Evolutionary conservation across 257 asterid genomes (phyloP), one percentile per base, ranked within the genome.

Genomic region (Fraxinus pennsylvanica): DNA sequence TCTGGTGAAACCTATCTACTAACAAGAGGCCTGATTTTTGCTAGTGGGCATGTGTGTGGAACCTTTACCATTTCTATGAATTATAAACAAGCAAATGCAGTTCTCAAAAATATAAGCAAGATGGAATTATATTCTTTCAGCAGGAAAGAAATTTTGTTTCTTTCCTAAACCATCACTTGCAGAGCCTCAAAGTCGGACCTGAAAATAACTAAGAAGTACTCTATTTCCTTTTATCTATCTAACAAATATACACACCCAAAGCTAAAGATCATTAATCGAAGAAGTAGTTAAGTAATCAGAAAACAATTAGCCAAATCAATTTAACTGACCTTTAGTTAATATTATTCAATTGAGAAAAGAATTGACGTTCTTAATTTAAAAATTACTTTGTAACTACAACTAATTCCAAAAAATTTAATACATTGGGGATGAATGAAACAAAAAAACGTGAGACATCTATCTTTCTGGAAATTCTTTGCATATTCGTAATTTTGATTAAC

Each of bases 11-110:
- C 71, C 74, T 87, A 82, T 79, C 92, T 82, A 65, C 90, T 88
- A 3, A 76, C 84, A 21, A 70, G 75, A 45, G 85, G 85, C 83
- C 90, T 84, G 79, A 87, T 79, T 74, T 84, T 88, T 33, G 89
- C 97, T 78, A 92, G 74, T 3, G 92, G 92, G 81, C 91, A 86
- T 14, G 92, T 77, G 66, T 86, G 89, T 7, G 96, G 93, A 80
- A 90, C 84, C 68, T 74, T 84, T 73, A 92, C 80, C n/a, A 90
- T 14, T 4, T 47, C 15, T 47, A 15, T 3, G 19, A 75, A 25
- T 67, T 45, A 17, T 73, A 74, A 47, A 74, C 35, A 35, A 57
- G 10, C 25, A 74, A 57, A 33, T 33, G 71, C 59, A 50, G 59
- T 47, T 47, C 59, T 15, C 17, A 47, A 47, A 15, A 47, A 47